Base-by-base conservation (phyloP, 2,329 filamentous ascomycete species). In the Ambrosiella xylebori region DNA sequence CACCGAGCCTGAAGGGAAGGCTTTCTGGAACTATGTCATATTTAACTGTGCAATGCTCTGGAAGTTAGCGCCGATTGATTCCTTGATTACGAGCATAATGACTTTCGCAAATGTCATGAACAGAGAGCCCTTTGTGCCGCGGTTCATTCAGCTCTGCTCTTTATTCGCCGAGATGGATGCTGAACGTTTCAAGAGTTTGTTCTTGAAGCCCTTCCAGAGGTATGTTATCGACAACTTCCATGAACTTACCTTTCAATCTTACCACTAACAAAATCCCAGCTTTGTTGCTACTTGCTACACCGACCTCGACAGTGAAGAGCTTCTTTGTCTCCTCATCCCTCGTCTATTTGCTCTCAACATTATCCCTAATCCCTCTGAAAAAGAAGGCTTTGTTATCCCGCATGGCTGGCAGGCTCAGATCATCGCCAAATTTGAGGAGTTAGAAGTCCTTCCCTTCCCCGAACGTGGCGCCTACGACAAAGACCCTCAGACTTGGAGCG, bases 141-240 rank as follows among this genome's bases (percentile, higher is more conserved):
- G 83, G 73, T 97, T 95, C 67, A 77, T 97, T 49, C 78, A 82
- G 0, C 95, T 97, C 68, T 96, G 88, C 69, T 84, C 84, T 12
- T 83, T 87, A 56, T 83, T 93, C 63, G 84, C 87, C 0, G 79
- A 88, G 57, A 74, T 94, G 40, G 83, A 89, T 51, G 67, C 77
- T 1, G 79, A 84, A 57, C 79, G 86, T 44, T 98, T 97, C 66
- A 79, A 82, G 57, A 83, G 81, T 62, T 73, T 96, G n/a, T 77
- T 95, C 38, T 74, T 90, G 7, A 84, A 81, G 41, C 82, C 86
- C 59, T 89, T 97, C 64, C 87, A 94, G 68, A 88, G 80, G 79
- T 87, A 71, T 49, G 11, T 35, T n/a, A 7, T 27, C 47, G 37
- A n/a, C 12, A 9, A 4, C 17, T 38, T 41, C 13, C 35, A 40